A percentile compares a stretch with the other conserved stretches of the same genome.
phyloP scores from a whole-genome alignment of 768 basidiomycete genomes.

The Epithele typhae region DNA sequence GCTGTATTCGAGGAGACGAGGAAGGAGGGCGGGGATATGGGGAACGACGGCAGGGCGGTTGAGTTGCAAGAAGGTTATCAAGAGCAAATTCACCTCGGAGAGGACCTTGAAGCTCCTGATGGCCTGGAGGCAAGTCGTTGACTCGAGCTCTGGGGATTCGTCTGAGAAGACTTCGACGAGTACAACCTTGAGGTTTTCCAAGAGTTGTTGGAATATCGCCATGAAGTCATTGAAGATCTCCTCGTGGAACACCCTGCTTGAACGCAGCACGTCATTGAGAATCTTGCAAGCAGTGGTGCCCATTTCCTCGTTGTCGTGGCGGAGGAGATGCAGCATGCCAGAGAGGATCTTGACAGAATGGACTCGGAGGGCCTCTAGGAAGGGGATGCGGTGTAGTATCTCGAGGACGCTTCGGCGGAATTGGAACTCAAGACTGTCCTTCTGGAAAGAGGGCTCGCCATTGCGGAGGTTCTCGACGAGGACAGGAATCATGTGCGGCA shows the following conservation, averaged over 20 bases:
- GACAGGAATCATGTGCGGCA: constrained; percentile 70
- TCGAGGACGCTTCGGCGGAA: constrained; percentile 87
- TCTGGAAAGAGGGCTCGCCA: constrained; percentile 62
- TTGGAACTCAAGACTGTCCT: constrained; percentile 66
- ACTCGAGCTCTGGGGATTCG: constrained; percentile 50
- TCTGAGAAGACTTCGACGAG: constrained; percentile 74
- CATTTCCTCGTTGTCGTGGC: constrained; percentile 94
- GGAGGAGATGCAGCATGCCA: constrained; percentile 80
- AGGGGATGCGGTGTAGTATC: constrained; percentile 83
- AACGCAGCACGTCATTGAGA: constrained; percentile 82
- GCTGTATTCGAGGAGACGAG: constrained; percentile 76
- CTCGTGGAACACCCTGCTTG: constrained; percentile 67
- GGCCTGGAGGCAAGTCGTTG: constrained; percentile 59
- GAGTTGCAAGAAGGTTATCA: constrained; percentile 86
- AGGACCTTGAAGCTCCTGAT: constrained; percentile 90
- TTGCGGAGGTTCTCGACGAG: constrained; percentile 68
- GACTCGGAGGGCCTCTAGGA: constrained; percentile 70
- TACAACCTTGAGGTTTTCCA: constrained; percentile 67
- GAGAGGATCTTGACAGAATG: constrained; percentile 65
- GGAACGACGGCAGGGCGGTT: constrained; percentile 63
- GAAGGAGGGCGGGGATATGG: constrained; percentile 64
- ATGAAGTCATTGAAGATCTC: constrained; percentile 77
- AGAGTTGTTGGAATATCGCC: constrained; percentile 72
- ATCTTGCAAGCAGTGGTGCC: constrained; percentile 88
- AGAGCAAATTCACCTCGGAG: constrained; percentile 88